Evolutionary conservation across 768 basidiomycete genomes (phyloP).

Genomic region (Tephrocybe sp.): DNA sequence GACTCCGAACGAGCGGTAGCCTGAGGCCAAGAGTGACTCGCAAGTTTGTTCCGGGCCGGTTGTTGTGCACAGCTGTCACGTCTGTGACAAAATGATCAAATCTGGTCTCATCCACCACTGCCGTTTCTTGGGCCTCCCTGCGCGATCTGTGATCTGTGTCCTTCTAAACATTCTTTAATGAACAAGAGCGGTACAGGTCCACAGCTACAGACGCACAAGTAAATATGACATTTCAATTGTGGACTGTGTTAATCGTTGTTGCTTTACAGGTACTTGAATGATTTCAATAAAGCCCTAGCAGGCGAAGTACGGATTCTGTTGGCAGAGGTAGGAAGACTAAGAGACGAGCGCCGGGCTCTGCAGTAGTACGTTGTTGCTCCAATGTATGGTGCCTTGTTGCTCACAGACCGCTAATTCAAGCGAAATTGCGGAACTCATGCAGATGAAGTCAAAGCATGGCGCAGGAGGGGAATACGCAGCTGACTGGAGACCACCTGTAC

Average conservation of each 20-base stretch:
- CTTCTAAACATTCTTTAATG: too few species aligned
- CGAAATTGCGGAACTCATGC: conserved; percentile 85
- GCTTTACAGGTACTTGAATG: conserved; percentile 61
- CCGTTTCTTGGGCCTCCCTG: too few species aligned
- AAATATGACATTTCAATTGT: too few species aligned
- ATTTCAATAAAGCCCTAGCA: conserved; percentile 83
- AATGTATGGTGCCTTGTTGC: neutral
- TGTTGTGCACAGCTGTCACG: too few species aligned
- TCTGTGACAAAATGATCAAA: too few species aligned
- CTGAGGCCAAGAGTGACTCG: too few species aligned
- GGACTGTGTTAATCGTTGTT: neutral
- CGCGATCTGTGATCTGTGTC: too few species aligned
- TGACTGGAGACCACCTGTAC: conserved; percentile 69
- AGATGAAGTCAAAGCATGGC: conserved; percentile 79
- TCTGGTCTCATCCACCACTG: too few species aligned
- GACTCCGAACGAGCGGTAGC: too few species aligned
- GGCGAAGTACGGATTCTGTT: conserved; percentile 78
- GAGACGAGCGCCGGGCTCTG: conserved; percentile 71
- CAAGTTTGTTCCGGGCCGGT: too few species aligned
- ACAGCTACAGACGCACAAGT: conserved; percentile 18
- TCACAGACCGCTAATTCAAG: conserved; percentile 36
- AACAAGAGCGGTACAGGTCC: conserved; percentile 21
- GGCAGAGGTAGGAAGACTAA: conserved; percentile 76
- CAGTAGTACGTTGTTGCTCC: conserved; percentile 74
- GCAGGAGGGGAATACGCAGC: conserved; percentile 77